phyloP scores from a whole-genome alignment of 2,329 filamentous ascomycete genomes.

The Neodidymelliopsis sp. region DNA sequence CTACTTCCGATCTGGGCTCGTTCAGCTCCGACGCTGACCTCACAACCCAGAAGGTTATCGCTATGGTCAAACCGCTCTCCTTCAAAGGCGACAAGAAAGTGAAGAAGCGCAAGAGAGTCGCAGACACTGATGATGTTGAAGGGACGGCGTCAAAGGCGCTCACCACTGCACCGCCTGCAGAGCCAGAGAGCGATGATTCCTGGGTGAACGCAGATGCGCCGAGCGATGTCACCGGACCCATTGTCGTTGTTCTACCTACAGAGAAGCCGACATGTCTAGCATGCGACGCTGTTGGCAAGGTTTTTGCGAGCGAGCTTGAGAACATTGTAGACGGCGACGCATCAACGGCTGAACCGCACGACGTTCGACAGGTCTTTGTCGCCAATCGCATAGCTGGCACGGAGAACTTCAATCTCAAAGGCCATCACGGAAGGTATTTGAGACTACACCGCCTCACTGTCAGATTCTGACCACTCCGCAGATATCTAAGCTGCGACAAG shows the following conservation, averaged over 20 bases:
- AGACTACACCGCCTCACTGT: not conserved
- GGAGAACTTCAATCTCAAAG: constrained; percentile 84
- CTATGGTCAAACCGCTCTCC: constrained; percentile 85
- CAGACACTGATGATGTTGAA: constrained; percentile 58
- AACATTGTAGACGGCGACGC: constrained; percentile 87
- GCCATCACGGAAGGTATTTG: constrained; percentile 79
- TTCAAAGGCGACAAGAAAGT: constrained; percentile 98
- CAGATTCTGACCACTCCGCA: constrained; percentile 46
- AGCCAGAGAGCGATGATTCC: constrained; percentile 74
- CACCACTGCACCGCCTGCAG: constrained; percentile 46
- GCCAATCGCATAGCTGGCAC: constrained; percentile 84
- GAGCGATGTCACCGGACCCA: constrained; percentile 79
- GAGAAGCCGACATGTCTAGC: constrained; percentile 77
- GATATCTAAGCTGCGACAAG: constrained; percentile 86
- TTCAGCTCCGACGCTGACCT: constrained; percentile 21
- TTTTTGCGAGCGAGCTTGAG: constrained; percentile 82
- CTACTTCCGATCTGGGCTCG: constrained; percentile 26
- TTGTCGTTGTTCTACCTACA: constrained; percentile 83
- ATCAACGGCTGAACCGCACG: constrained; percentile 89
- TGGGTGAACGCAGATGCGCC: constrained; percentile 87
- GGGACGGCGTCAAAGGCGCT: constrained; percentile 44
- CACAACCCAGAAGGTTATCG: constrained; percentile 19
- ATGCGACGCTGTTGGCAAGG: constrained; percentile 84
- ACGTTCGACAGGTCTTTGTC: constrained; percentile 95
- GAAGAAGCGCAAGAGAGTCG: constrained; percentile 85